A percentile compares a stretch with the other conserved stretches of the same genome.
Conservation (phyloP, 2,329 filamentous ascomycete species). For the Colletotrichum spinosum region DNA sequence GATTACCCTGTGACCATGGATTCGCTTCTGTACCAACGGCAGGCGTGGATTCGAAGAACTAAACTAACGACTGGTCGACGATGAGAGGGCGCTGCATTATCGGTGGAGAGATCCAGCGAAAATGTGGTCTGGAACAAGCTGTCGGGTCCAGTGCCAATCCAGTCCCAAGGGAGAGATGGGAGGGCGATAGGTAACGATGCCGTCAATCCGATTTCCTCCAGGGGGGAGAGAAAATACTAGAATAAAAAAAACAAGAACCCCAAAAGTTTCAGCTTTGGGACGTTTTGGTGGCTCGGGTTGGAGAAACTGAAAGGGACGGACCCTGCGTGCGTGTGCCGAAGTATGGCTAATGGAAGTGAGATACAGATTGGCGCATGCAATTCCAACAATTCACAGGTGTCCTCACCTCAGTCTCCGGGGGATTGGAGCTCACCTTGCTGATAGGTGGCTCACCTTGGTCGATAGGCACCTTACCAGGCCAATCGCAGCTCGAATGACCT, state of each 20-base stretch:
- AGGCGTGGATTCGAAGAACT: slow-evolving; percentile 5
- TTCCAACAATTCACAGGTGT: no score
- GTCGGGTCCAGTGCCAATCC: no score
- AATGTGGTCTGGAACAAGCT: neutral
- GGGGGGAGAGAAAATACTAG: no score
- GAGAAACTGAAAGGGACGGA: no score
- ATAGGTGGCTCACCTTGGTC: neutral
- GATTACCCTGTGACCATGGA: slow-evolving; percentile 37
- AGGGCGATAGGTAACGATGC: neutral
- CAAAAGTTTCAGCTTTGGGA: no score
- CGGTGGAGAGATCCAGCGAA: neutral
- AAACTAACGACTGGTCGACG: slow-evolving; percentile 20
- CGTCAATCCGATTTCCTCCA: no score
- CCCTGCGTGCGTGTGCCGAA: no score
- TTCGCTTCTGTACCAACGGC: slow-evolving; percentile 7
- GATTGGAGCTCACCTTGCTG: neutral
- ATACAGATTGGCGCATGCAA: no score
- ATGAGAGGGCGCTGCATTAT: slow-evolving; percentile 31
- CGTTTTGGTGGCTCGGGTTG: no score
- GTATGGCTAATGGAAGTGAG: no score
- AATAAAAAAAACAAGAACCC: no score
- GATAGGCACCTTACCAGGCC: neutral
- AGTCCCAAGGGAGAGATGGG: neutral
- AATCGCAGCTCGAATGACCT: no score
- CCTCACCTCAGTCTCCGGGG: neutral